Percentiles rank a stretch among this genome's conserved stretches.
These are phyloP conservation scores for Polytrichum commune DNA, from an alignment of 225 moss, liverwort and hornwort genomes.

Conservation along the genomic window DNA sequence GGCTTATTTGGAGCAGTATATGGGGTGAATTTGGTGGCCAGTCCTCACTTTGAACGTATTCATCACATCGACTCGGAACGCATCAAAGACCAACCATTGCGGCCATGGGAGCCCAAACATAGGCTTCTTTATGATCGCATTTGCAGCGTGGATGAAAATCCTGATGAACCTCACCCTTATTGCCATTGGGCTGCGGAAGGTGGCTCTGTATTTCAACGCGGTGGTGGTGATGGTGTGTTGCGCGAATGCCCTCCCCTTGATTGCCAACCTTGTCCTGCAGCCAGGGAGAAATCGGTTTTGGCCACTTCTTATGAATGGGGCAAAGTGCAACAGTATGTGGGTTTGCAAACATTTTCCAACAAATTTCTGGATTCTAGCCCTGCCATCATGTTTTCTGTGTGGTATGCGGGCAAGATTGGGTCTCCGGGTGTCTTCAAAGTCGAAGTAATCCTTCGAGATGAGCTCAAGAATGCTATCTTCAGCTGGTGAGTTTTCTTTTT, in stretches of 20 bases:
- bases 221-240: conserved; percentile 68
- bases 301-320: conserved; percentile 81
- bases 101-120: conserved; percentile 63
- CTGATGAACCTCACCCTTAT: conserved; percentile 59
- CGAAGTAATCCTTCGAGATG: conserved; percentile 48
- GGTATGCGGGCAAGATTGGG: conserved; percentile 53
- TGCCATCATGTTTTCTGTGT: conserved; percentile 57
- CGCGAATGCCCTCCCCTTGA: conserved; percentile 51
- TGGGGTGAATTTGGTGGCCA: conserved; percentile 53
- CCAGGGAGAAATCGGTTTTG: conserved; percentile 38
- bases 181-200: conserved; percentile 69
- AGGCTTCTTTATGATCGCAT: conserved; percentile 52
- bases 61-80: conserved; percentile 41
- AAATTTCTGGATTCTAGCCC: conserved; percentile 65
- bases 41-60: conserved; percentile 62
- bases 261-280: conserved; percentile 46
- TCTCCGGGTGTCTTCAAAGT: conserved; percentile 39
- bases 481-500: conserved; percentile 33
- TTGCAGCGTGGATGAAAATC: conserved; percentile 52
- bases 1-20: conserved; percentile 59
- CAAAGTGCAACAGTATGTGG: conserved; percentile 56
- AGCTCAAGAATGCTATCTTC: conserved; percentile 43
- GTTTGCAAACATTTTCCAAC: conserved; percentile 56
- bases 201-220: conserved; percentile 68
- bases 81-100: conserved; percentile 30